A percentile compares a stretch with the other conserved stretches of the same genome.
Conservation (phyloP, 2,329 filamentous ascomycete genomes). For the Pyricularia grisea region DNA sequence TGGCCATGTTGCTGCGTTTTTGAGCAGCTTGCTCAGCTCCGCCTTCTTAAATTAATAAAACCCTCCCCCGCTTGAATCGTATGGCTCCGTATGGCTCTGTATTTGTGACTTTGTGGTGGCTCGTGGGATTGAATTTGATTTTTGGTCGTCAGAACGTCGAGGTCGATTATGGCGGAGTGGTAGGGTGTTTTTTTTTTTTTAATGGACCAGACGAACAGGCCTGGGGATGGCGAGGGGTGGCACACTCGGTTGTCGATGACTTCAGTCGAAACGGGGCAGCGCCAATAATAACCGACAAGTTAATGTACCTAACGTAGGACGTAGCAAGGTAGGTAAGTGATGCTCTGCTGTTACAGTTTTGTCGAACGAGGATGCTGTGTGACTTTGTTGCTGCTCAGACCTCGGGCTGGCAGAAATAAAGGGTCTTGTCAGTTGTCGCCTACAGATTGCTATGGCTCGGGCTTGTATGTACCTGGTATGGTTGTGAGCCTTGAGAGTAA, state of each 20-base stretch:
- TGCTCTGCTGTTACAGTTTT: neutral
- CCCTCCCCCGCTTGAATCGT: neutral
- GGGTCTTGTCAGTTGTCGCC: neutral
- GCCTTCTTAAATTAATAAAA: neutral
- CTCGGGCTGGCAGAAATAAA: neutral
- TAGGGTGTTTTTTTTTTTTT: neutral
- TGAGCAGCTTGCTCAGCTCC: neutral
- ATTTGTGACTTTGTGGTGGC: neutral
- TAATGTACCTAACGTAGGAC: neutral
- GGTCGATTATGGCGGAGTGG: neutral
- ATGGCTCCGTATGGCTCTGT: neutral
- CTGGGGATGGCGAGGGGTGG: neutral
- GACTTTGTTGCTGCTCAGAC: neutral
- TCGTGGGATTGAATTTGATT: neutral
- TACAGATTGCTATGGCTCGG: neutral
- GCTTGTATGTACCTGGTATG: neutral
- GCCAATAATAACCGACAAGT: neutral
- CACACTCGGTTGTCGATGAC: neutral
- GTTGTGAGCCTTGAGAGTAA: neutral
- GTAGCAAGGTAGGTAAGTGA: neutral
- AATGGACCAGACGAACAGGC: slow-evolving; percentile 1
- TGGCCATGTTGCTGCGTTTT: slow-evolving; percentile 38
- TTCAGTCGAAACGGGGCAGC: neutral
- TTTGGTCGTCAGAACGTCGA: neutral
- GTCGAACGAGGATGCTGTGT: neutral